Evolutionary conservation across 257 asterid genomes (phyloP).

Genomic region (Haberlea rhodopensis): DNA sequence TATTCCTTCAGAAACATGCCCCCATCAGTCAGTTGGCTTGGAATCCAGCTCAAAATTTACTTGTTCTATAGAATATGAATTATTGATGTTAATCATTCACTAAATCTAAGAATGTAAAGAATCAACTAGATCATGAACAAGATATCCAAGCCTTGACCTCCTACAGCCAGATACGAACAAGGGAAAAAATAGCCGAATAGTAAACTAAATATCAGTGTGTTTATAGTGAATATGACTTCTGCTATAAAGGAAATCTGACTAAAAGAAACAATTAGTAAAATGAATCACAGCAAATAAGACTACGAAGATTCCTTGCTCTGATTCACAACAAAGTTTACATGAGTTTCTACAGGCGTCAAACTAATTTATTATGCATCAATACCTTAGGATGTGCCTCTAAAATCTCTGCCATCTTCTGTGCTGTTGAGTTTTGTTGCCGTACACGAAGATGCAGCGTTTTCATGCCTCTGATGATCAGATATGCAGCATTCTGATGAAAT

Average conservation of each 20-base stretch:
- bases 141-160: neutral
- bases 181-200: no score
- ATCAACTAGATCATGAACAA: conserved; percentile 3
- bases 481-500: conserved; percentile 75
- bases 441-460: conserved; percentile 97
- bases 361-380: conserved; percentile 17
- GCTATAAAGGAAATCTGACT: neutral
- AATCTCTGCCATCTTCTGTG: conserved; percentile 91
- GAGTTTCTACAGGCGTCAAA: neutral
- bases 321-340: neutral
- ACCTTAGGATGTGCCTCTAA: conserved; percentile 99
- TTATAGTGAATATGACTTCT: neutral
- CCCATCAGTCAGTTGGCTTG: neutral
- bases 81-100: neutral
- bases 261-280: no score
- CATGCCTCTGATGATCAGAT: conserved; percentile 92
- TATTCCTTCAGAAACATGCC: neutral
- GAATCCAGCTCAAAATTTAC: neutral
- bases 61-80: neutral
- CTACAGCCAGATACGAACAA: neutral
- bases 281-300: neutral
- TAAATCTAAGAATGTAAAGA: neutral
- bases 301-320: conserved; percentile 2
- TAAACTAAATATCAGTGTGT: no score
- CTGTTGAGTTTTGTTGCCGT: conserved; percentile 94